Conservation (phyloP, 2,329 filamentous ascomycete species). For the Arthrobotrys sinensis region DNA sequence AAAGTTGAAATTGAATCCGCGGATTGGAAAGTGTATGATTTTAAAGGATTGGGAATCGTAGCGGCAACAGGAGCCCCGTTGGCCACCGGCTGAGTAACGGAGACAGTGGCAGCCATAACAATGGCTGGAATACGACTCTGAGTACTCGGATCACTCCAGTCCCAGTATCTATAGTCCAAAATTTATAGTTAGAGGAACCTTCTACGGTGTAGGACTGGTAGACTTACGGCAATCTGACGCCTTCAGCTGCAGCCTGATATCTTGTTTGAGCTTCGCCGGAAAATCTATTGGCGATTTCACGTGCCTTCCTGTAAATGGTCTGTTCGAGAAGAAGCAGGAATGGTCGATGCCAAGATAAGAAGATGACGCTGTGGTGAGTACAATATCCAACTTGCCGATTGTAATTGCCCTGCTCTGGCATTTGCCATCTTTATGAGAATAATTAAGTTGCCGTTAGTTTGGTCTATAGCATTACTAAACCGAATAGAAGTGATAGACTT, state of each 20-base stretch:
- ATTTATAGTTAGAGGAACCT: neutral
- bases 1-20: constrained; percentile 41
- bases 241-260: constrained; percentile 60
- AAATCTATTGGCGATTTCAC: constrained; percentile 59
- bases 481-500: constrained; percentile 1
- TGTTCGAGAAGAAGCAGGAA: constrained; percentile 65
- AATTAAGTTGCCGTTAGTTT: constrained; percentile 11
- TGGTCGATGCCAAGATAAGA: constrained; percentile 65
- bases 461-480: neutral
- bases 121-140: constrained; percentile 58
- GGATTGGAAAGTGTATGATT: constrained; percentile 42
- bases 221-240: constrained; percentile 63
- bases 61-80: constrained; percentile 37
- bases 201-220: neutral
- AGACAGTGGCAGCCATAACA: constrained; percentile 42
- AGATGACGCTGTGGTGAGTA: constrained; percentile 63
- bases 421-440: constrained; percentile 47
- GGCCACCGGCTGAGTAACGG: constrained; percentile 55
- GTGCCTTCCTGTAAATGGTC: constrained; percentile 56
- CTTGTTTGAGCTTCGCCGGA: constrained; percentile 56
- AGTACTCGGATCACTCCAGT: constrained; percentile 62
- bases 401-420: constrained; percentile 48
- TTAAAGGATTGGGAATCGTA: constrained; percentile 53
- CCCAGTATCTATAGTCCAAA: constrained; percentile 62
- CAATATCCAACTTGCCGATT: constrained; percentile 63